Conservation (phyloP, 441 rosid species). For the Iberis amara region DNA sequence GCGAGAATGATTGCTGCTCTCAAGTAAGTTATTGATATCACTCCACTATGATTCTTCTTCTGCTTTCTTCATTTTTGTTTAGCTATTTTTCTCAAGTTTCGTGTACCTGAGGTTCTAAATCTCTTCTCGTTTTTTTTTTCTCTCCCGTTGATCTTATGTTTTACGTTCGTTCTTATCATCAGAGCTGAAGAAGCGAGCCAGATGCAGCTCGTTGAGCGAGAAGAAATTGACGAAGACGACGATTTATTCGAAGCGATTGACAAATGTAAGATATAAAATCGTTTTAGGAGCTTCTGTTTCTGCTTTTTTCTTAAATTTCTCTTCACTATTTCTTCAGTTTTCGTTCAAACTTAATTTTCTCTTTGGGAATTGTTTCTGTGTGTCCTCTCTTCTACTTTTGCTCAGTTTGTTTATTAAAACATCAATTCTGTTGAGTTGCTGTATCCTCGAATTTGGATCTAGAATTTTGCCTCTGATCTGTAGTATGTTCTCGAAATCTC, state of each 20-base stretch:
- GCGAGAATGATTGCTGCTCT: conserved; percentile 63
- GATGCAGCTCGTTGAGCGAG: conserved; percentile 84
- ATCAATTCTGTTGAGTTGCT: background rate
- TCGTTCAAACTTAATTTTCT: background rate
- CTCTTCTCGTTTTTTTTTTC: conserved; percentile 9
- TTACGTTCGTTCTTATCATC: background rate
- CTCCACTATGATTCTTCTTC: background rate
- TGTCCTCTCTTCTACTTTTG: background rate
- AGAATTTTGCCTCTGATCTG: too few relatives aligned
- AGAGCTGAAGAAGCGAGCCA: conserved; percentile 78
- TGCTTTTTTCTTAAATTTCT: background rate
- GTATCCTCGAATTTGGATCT: too few relatives aligned
- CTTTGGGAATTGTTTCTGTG: conserved; percentile 1
- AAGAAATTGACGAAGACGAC: conserved; percentile 68
- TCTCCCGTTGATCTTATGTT: background rate
- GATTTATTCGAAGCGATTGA: conserved; percentile 79
- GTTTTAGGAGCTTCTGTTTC: background rate
- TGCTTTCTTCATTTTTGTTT: background rate
- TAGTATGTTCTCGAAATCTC: background rate
- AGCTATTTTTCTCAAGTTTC: too few relatives aligned
- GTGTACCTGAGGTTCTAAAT: background rate
- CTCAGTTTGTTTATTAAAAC: background rate
- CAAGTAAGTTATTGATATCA: conserved; percentile 41
- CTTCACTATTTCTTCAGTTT: background rate
- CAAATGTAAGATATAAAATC: conserved; percentile 41